phyloP scores from a whole-genome alignment of 495 filamentous ascomycete genomes.

The Daldinia caldariorum region DNA sequence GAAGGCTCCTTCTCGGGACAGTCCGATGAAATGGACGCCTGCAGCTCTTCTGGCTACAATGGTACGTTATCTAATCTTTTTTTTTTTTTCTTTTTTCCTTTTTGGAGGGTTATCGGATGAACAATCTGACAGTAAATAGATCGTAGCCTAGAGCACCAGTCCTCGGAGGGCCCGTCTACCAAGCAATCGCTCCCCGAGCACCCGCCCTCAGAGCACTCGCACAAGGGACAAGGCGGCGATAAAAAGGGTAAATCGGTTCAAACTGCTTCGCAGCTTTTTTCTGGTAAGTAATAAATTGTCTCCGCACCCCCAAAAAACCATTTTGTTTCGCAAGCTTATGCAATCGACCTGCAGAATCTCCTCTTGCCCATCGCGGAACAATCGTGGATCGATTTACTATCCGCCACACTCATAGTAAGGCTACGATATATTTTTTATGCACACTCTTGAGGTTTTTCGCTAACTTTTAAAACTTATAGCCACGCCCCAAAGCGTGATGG shows the following conservation, averaged over 20 bases:
- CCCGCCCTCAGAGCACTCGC: neutral
- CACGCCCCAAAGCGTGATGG: slow-evolving; percentile 9
- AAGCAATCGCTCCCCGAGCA: too few relatives aligned
- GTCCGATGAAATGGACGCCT: slow-evolving; percentile 7
- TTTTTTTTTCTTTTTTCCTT: neutral
- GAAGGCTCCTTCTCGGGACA: neutral
- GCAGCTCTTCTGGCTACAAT: slow-evolving; percentile 8
- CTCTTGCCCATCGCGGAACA: neutral
- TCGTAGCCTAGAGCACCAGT: neutral
- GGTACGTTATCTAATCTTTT: slow-evolving; percentile 9
- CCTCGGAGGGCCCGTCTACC: too few relatives aligned
- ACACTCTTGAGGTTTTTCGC: neutral
- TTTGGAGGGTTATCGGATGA: neutral
- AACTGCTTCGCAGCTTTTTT: neutral
- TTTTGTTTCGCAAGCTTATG: slow-evolving; percentile 7
- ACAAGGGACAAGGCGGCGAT: neutral
- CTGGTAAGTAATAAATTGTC: neutral
- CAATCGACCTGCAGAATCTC: neutral
- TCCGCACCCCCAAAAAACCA: neutral
- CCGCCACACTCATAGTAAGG: neutral
- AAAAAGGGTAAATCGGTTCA: neutral
- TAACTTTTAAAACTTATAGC: slow-evolving; percentile 13
- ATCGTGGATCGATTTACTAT: neutral
- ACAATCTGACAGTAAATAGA: neutral
- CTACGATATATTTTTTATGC: neutral